These are phyloP conservation scores for Phallus indusiatus DNA, from an alignment of 768 basidiomycete species.

Conservation along the genomic window DNA sequence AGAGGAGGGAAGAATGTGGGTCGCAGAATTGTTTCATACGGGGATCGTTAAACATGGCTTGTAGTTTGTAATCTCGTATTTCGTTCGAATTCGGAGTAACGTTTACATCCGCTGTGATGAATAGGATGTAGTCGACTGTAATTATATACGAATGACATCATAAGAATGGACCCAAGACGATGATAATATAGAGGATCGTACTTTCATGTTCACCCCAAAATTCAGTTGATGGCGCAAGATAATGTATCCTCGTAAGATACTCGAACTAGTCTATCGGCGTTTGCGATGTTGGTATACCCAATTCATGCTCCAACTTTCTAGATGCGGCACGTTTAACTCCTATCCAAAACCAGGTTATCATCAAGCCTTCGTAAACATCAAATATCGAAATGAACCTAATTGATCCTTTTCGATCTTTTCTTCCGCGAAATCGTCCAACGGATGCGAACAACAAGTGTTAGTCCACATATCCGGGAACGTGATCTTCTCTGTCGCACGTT, in stretches of 20 bases:
- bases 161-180: not conserved
- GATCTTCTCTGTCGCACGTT: slow-evolving; percentile 96
- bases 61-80: slow-evolving; percentile 77
- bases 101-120: slow-evolving; percentile 81
- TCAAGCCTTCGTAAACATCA: too few species aligned
- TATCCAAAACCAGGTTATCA: slow-evolving; percentile 18
- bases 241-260: slow-evolving; percentile 94
- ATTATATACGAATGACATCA: slow-evolving; percentile 41
- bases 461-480: slow-evolving; percentile 99
- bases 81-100: slow-evolving; percentile 82
- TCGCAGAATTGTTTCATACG: slow-evolving; percentile 34
- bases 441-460: slow-evolving; percentile 98
- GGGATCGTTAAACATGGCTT: slow-evolving; percentile 79
- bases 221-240: slow-evolving; percentile 86
- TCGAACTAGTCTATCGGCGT: slow-evolving; percentile 81
- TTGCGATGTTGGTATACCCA: slow-evolving; percentile 77
- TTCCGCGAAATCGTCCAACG: slow-evolving; percentile 82
- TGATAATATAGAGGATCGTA: slow-evolving; percentile 24
- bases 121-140: slow-evolving; percentile 95
- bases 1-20: not conserved
- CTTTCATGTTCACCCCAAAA: slow-evolving; percentile 99
- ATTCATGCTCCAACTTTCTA: slow-evolving; percentile 91
- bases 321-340: slow-evolving; percentile 89
- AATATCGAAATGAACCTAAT: slow-evolving; percentile 7
- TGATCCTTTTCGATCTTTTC: slow-evolving; percentile 73